Evolutionary conservation across 1,284 basidiomycete species (phyloP).

Genomic region (Limonomyces culmigenus): DNA sequence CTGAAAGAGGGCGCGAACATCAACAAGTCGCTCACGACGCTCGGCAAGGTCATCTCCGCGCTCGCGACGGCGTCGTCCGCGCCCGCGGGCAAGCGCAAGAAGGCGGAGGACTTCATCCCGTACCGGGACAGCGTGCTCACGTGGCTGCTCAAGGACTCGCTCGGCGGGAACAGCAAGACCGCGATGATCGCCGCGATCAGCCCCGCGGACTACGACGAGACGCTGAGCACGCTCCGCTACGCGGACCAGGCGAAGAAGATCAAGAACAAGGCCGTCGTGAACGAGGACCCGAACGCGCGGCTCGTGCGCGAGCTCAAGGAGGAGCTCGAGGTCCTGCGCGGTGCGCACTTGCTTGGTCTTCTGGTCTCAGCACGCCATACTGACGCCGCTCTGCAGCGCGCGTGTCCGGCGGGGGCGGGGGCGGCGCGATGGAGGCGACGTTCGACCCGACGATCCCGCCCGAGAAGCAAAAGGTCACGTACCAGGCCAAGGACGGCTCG

Average conservation of each 20-base stretch:
- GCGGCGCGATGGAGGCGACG: conserved; percentile 45
- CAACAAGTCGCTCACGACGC: conserved; percentile 93
- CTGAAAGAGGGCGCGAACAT: conserved; percentile 96
- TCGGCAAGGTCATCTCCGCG: conserved; percentile 93
- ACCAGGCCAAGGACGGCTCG: conserved; percentile 84
- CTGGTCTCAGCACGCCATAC: not conserved
- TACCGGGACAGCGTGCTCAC: conserved; percentile 94
- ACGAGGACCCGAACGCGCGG: conserved; percentile 98
- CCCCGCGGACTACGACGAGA: conserved; percentile 96
- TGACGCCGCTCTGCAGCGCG: conserved; percentile 30
- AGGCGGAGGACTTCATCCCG: conserved; percentile 79
- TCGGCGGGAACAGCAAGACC: conserved; percentile 91
- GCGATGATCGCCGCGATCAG: conserved; percentile 98
- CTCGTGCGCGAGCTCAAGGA: conserved; percentile 97
- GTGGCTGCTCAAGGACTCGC: conserved; percentile 93
- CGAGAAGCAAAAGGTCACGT: conserved; percentile 91
- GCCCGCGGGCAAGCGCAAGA: conserved; percentile 69
- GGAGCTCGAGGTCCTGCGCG: conserved; percentile 79
- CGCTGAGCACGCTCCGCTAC: conserved; percentile 86
- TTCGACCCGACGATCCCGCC: conserved; percentile 86
- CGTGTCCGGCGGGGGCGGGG: conserved; percentile 33
- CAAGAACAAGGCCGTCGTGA: conserved; percentile 98
- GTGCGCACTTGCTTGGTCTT: conserved; percentile 29
- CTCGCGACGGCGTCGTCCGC: conserved; percentile 66
- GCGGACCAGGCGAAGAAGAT: conserved; percentile 99